Percentiles rank a stretch among this genome's conserved stretches.
Evolutionary conservation across 2,329 filamentous ascomycete genomes (phyloP).

Genomic region (Pyrenophora tritici-repentis): DNA sequence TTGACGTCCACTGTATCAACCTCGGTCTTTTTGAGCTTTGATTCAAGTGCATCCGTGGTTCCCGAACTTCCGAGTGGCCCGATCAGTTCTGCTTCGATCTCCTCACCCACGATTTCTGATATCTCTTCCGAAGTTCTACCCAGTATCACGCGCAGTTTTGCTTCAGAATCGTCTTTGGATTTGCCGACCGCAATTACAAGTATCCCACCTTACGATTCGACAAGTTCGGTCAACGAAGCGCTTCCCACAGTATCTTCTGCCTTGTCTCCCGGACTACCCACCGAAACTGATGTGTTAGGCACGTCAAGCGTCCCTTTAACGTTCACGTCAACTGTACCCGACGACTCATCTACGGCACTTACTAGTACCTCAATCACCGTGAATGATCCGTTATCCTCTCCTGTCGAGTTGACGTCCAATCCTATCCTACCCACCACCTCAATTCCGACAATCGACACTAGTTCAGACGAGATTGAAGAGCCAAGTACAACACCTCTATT

Average conservation of each 20-base stretch:
- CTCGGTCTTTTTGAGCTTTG: not conserved
- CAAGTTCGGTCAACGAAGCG: not conserved
- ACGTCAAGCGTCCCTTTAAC: not conserved
- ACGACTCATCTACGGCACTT: not conserved
- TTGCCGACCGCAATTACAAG: not conserved
- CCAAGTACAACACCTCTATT: not conserved
- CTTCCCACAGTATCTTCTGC: not conserved
- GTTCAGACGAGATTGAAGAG: not conserved
- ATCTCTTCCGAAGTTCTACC: not conserved
- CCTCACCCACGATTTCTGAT: not conserved
- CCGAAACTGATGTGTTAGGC: not conserved
- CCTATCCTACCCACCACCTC: not conserved
- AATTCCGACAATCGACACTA: constrained; percentile 2
- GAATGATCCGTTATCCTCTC: not conserved
- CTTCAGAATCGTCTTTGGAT: not conserved
- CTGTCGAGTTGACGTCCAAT: not conserved
- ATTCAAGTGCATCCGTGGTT: not conserved
- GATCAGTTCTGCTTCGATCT: not conserved
- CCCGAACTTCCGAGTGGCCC: not conserved
- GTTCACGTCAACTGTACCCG: not conserved
- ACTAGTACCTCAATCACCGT: not conserved
- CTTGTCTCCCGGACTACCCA: not conserved
- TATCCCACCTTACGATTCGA: too few species aligned
- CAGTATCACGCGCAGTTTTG: not conserved
- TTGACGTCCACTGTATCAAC: not conserved